A percentile compares a stretch with the other conserved stretches of the same genome.
These are phyloP conservation scores for Schizochytrium sp. DNA, from an alignment of 108 stramenopile genomes.

Conservation along the genomic window DNA sequence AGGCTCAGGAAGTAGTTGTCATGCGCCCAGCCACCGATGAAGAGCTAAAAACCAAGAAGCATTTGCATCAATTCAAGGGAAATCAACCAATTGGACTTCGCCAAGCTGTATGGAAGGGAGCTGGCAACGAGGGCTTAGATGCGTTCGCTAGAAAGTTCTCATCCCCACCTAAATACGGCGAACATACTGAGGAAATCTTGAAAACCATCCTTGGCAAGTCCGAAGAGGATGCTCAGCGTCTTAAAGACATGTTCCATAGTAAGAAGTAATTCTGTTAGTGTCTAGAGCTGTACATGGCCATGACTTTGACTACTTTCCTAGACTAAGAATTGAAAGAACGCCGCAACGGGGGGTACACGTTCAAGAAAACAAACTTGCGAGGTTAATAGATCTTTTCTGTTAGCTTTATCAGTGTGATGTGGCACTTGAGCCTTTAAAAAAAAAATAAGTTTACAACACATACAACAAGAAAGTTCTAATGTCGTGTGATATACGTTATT, in stretches of 20 bases:
- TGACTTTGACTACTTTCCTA: not conserved
- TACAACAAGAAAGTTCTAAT: too few species aligned
- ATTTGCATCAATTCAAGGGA: constrained; percentile 3
- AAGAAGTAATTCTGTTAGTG: too few species aligned
- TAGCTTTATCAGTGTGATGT: not conserved
- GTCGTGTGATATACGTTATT: too few species aligned
- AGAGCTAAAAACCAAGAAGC: not conserved
- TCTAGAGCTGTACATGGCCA: not conserved
- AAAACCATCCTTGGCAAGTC: not conserved
- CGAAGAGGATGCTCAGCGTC: not conserved
- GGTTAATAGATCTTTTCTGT: not conserved
- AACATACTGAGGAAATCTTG: constrained; percentile 27
- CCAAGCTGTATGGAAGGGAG: constrained; percentile 43
- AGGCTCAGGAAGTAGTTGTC: constrained; percentile 52
- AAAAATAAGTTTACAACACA: too few species aligned
- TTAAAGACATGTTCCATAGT: not conserved
- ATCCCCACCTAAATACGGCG: constrained; percentile 24
- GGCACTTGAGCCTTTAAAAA: too few species aligned
- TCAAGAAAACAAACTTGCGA: not conserved
- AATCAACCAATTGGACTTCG: constrained; percentile 39
- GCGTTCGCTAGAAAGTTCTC: not conserved
- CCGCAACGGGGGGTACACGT: not conserved
- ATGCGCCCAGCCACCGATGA: not conserved
- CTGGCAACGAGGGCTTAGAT: constrained; percentile 5
- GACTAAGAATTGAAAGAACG: not conserved